phyloP scores from a whole-genome alignment of 2,329 filamentous ascomycete genomes.

The Xylariaceae sp. region DNA sequence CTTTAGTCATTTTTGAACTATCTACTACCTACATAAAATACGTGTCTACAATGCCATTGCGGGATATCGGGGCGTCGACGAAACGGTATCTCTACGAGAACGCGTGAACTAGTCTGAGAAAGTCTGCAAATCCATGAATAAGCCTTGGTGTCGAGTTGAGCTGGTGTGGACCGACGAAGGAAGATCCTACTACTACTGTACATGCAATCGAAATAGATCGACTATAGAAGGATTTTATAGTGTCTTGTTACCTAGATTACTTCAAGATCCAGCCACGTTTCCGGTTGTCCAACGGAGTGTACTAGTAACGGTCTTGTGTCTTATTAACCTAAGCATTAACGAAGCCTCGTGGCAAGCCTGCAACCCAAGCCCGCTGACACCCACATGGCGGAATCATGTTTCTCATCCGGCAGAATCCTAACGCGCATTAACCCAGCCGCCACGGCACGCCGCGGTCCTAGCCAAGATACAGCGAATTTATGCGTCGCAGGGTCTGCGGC shows the following conservation, averaged over 20 bases:
- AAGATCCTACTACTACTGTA: background rate
- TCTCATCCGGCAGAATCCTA: background rate
- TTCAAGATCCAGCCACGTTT: constrained; percentile 7
- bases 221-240: constrained; percentile 14
- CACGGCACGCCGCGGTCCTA: background rate
- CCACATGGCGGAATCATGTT: constrained; percentile 13
- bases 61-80: background rate
- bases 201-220: constrained; percentile 10
- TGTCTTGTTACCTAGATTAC: background rate
- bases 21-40: constrained; percentile 12
- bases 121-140: background rate
- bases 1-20: constrained; percentile 9
- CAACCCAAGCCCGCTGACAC: constrained; percentile 6
- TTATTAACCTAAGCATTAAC: constrained; percentile 10
- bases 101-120: background rate
- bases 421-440: constrained; percentile 12
- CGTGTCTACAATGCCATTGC: background rate
- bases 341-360: constrained; percentile 23
- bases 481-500: constrained; percentile 11
- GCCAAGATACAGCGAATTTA: constrained; percentile 10
- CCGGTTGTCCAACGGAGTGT: constrained; percentile 9
- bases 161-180: background rate
- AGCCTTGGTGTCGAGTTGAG: background rate
- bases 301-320: constrained; percentile 13
- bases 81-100: background rate